These are phyloP conservation scores for Gossypium lobatum DNA, from an alignment of 441 rosid genomes.

Conservation along the genomic window DNA sequence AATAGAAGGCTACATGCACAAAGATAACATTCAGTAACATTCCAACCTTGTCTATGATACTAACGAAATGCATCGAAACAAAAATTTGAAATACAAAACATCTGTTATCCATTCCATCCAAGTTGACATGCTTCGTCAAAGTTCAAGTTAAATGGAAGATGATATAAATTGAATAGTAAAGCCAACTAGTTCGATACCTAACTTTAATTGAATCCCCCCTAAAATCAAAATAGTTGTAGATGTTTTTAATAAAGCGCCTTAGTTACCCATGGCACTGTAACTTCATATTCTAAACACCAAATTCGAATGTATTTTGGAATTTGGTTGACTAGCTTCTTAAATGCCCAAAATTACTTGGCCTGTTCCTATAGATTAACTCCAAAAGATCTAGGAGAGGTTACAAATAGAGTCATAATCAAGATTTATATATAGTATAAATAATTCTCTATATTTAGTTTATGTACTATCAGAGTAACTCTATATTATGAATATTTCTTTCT, in stretches of 20 bases:
- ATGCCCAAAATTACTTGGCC: not conserved
- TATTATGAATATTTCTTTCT: not conserved
- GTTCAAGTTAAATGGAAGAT: not conserved
- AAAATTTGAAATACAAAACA: not conserved
- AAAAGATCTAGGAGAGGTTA: no score
- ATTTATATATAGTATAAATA: not conserved
- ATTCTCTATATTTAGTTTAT: no score
- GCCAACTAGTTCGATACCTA: not conserved
- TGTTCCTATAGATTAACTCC: no score
- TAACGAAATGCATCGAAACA: not conserved
- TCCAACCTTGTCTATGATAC: not conserved
- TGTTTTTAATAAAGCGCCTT: not conserved
- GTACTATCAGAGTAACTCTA: no score
- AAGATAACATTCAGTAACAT: not conserved
- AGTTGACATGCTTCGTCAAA: not conserved
- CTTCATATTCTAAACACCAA: not conserved
- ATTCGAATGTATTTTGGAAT: not conserved
- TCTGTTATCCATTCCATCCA: not conserved
- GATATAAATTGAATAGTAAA: no score
- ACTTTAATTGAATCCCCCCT: no score
- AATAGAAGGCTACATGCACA: no score
- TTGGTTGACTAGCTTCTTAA: not conserved
- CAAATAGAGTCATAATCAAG: not conserved
- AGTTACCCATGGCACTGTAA: not conserved
- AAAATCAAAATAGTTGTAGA: no score